Evolutionary conservation across 768 basidiomycete genomes (phyloP).

Genomic region (Suillus subalutaceus): DNA sequence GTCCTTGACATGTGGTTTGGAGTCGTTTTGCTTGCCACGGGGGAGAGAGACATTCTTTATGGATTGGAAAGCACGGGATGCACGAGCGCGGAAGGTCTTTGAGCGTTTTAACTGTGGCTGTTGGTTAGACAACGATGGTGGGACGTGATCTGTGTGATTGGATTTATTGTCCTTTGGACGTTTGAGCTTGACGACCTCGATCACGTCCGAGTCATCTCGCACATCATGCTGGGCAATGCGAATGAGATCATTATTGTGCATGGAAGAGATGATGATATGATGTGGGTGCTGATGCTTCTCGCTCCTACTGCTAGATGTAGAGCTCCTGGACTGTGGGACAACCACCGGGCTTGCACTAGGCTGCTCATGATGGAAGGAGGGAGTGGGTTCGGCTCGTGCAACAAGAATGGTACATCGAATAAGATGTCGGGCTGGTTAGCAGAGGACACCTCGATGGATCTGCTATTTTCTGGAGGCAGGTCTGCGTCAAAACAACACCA

Average conservation of each 20-base stretch:
- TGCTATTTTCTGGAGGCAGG: constrained; percentile 26
- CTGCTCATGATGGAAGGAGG: constrained; percentile 13
- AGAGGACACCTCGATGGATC: constrained; percentile 16
- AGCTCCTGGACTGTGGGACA: not conserved
- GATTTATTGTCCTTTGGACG: constrained; percentile 32
- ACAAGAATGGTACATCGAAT: constrained; percentile 35
- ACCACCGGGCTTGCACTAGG: constrained; percentile 14
- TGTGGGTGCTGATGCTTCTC: constrained; percentile 36
- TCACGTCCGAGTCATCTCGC: constrained; percentile 53
- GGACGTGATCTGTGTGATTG: not conserved
- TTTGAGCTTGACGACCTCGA: constrained; percentile 63
- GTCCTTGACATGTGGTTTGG: constrained; percentile 44
- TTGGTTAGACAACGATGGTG: constrained; percentile 16
- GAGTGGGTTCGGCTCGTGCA: constrained; percentile 19
- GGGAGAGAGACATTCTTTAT: constrained; percentile 41
- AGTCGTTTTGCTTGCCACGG: constrained; percentile 33
- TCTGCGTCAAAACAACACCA: constrained; percentile 63
- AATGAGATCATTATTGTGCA: constrained; percentile 20
- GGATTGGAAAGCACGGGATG: constrained; percentile 49
- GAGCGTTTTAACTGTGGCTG: constrained; percentile 34
- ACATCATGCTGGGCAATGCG: constrained; percentile 30
- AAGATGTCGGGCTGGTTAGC: constrained; percentile 28
- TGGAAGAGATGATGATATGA: constrained; percentile 22
- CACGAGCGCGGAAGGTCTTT: constrained; percentile 48
- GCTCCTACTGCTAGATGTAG: constrained; percentile 23